Evolutionary conservation across 2,329 filamentous ascomycete genomes (phyloP).

Genomic region (Arthrobotrys pseudoclavata): DNA sequence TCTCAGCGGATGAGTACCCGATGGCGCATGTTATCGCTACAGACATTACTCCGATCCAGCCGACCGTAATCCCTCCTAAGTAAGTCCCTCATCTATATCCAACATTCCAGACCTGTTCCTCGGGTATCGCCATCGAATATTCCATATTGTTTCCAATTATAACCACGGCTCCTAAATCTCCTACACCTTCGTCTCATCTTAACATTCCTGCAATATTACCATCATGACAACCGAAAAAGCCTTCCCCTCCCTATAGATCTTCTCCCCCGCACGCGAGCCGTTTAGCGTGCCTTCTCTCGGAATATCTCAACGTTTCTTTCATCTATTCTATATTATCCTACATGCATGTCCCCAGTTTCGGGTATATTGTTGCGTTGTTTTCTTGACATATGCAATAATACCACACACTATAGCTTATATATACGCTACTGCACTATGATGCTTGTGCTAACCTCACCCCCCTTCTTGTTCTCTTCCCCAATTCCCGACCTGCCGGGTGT

Average conservation of each 20-base stretch:
- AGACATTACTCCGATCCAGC: slow-evolving; percentile 60
- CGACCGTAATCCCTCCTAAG: slow-evolving; percentile 71
- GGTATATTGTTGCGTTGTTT: slow-evolving; percentile 61
- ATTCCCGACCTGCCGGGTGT: slow-evolving; percentile 48
- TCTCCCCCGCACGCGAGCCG: slow-evolving; percentile 46
- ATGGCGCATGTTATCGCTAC: slow-evolving; percentile 60
- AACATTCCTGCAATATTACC: slow-evolving; percentile 23
- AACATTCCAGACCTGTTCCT: slow-evolving; percentile 33
- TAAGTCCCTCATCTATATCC: slow-evolving; percentile 57
- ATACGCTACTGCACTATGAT: slow-evolving; percentile 44
- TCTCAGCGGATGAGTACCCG: slow-evolving; percentile 59
- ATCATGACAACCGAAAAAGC: slow-evolving; percentile 38
- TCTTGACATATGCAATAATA: slow-evolving; percentile 59
- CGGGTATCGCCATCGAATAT: slow-evolving; percentile 51
- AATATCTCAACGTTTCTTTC: slow-evolving; percentile 57
- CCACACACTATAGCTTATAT: slow-evolving; percentile 48
- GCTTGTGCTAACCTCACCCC: slow-evolving; percentile 45
- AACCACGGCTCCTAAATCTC: slow-evolving; percentile 24
- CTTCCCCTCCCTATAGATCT: slow-evolving; percentile 20
- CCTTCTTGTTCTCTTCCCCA: slow-evolving; percentile 33
- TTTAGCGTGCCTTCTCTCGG: slow-evolving; percentile 50
- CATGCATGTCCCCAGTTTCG: slow-evolving; percentile 54
- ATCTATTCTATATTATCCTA: slow-evolving; percentile 55
- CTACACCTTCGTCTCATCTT: slow-evolving; percentile 27
- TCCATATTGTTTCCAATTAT: slow-evolving; percentile 54